Evolutionary conservation across 257 asterid species (phyloP).

Genomic region (Lithospermum erythrorhizon): DNA sequence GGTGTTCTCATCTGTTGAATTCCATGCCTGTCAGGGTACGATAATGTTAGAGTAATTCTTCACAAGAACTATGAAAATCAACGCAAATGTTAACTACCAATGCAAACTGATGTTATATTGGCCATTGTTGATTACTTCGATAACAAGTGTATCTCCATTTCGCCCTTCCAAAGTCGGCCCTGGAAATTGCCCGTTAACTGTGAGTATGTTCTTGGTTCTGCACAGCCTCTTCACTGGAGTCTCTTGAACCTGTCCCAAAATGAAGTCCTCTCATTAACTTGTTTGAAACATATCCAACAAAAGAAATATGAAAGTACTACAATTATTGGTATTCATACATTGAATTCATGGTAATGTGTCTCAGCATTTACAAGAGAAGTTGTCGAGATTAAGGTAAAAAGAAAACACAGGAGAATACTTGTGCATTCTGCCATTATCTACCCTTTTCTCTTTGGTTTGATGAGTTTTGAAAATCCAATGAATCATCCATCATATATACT

Average conservation of each 20-base stretch:
- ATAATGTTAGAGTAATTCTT: background rate
- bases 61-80: background rate
- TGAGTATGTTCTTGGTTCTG: constrained; percentile 34
- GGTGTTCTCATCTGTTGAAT: constrained; percentile 58
- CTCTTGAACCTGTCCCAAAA: constrained; percentile 38
- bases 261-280: background rate
- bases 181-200: constrained; percentile 65
- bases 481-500: background rate
- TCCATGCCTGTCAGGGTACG: constrained; percentile 42
- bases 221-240: constrained; percentile 40
- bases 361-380: constrained; percentile 3
- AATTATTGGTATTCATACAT: constrained; percentile 5
- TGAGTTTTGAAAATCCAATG: background rate
- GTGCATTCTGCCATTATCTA: background rate
- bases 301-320: background rate
- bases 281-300: background rate
- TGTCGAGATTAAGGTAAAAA: background rate
- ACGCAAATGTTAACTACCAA: constrained; percentile 26
- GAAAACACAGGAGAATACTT: constrained; percentile 1
- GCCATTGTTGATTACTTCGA: constrained; percentile 45
- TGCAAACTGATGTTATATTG: constrained; percentile 50
- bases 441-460: background rate
- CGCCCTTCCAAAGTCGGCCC: constrained; percentile 52
- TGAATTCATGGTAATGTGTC: constrained; percentile 18
- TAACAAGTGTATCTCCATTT: constrained; percentile 41